These are phyloP conservation scores for Pterulicium gracile DNA, from an alignment of 1,284 basidiomycete genomes.

Conservation along the genomic window DNA sequence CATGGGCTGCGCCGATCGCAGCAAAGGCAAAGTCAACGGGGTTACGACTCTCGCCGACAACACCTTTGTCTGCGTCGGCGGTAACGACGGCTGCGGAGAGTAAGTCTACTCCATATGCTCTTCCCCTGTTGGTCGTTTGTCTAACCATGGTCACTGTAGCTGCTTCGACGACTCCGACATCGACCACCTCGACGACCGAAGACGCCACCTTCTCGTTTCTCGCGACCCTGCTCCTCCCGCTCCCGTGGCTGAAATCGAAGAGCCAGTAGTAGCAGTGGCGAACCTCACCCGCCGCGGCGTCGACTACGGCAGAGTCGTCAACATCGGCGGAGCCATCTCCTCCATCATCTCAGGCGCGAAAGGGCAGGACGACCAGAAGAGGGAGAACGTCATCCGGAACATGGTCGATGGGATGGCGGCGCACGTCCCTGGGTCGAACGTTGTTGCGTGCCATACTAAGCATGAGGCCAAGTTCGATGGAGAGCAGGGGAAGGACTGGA, in stretches of 20 bases:
- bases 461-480: slow-evolving; percentile 13
- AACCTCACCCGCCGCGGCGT: neutral
- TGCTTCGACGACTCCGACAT: neutral
- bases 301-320: neutral
- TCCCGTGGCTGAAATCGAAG: neutral
- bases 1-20: neutral
- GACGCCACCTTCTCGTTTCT: neutral
- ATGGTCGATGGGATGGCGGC: slow-evolving; percentile 10
- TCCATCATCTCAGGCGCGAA: neutral
- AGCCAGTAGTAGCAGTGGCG: neutral
- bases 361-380: neutral
- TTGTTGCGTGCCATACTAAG: slow-evolving; percentile 13
- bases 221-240: neutral
- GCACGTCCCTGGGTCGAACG: slow-evolving; percentile 11
- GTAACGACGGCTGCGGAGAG: neutral
- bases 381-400: slow-evolving; percentile 10
- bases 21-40: neutral
- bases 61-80: neutral
- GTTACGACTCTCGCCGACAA: neutral
- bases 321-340: neutral
- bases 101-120: neutral
- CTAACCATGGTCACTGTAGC: neutral
- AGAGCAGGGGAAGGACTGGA: slow-evolving; percentile 13
- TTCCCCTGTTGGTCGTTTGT: neutral
- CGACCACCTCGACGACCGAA: neutral